A percentile compares a stretch with the other conserved stretches of the same genome.
phyloP scores from a whole-genome alignment of 73 alveolate genomes.

The Urostyla sp. region DNA sequence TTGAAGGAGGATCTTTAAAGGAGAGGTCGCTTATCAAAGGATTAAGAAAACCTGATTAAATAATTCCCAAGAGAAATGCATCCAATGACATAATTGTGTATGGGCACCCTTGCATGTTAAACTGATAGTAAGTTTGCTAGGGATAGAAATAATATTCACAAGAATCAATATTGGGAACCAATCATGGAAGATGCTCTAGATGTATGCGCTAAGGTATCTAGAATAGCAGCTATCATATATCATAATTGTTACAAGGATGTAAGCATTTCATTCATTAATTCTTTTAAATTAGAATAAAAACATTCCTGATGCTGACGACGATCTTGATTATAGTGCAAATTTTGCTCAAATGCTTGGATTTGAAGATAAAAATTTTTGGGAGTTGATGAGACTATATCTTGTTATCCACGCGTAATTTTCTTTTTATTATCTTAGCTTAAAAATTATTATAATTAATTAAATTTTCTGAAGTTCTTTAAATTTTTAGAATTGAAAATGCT shows the following conservation, averaged over 20 bases:
- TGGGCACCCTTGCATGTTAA: conserved; percentile 75
- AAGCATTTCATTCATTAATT: neutral
- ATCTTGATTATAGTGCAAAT: conserved; percentile 68
- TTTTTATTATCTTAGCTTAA: neutral
- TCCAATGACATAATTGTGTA: conserved; percentile 88
- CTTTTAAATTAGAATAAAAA: neutral
- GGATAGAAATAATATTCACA: conserved; percentile 75
- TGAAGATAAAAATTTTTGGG: conserved; percentile 69
- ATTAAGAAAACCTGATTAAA: conserved; percentile 55
- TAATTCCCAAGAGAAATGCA: conserved; percentile 77
- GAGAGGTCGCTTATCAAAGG: conserved; percentile 74
- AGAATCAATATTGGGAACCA: conserved; percentile 83
- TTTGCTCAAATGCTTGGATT: conserved; percentile 83
- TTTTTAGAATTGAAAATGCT: too few species aligned
- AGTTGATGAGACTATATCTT: conserved; percentile 84
- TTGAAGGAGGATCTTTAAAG: conserved; percentile 65
- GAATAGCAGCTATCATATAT: conserved; percentile 85
- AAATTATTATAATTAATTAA: neutral
- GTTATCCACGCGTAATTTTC: conserved; percentile 72
- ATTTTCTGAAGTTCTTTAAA: too few species aligned
- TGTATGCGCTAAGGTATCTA: conserved; percentile 81
- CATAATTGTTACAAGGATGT: conserved; percentile 71
- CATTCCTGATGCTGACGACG: conserved; percentile 22
- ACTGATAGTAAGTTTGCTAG: conserved; percentile 71
- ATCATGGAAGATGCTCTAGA: conserved; percentile 82